These are phyloP conservation scores for Ganoderma lucidum DNA, from an alignment of 1,284 basidiomycete genomes.

Conservation along the genomic window DNA sequence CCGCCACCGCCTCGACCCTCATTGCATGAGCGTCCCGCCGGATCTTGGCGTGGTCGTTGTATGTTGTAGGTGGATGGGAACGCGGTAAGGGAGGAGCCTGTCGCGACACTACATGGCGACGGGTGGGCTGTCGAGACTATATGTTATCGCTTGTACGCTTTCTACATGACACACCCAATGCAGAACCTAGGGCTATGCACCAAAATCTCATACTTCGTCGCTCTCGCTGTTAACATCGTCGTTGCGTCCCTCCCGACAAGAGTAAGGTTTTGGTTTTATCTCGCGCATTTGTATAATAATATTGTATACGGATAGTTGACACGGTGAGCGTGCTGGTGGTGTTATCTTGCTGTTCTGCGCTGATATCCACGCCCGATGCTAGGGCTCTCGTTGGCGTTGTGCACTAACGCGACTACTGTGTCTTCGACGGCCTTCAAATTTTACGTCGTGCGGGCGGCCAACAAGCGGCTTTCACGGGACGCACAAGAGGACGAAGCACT, in stretches of 20 bases:
- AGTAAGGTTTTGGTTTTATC: no score
- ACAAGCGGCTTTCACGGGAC: no score
- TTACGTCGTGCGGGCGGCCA: no score
- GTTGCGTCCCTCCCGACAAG: no score
- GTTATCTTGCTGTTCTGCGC: not conserved
- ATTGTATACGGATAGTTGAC: not conserved
- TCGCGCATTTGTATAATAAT: not conserved
- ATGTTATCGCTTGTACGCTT: constrained; percentile 39
- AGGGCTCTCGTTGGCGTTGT: not conserved
- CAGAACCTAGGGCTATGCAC: constrained; percentile 38
- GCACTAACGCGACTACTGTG: no score
- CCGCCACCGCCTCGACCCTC: constrained; percentile 88
- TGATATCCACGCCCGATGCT: not conserved
- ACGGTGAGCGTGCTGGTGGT: not conserved
- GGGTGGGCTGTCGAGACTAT: constrained; percentile 33
- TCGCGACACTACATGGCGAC: constrained; percentile 13
- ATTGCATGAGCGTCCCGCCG: constrained; percentile 63
- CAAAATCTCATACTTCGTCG: constrained; percentile 34
- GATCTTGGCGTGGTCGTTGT: constrained; percentile 20
- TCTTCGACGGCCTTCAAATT: no score
- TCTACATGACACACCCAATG: constrained; percentile 40
- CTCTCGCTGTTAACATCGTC: not conserved
- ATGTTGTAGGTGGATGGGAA: constrained; percentile 29
- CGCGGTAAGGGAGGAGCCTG: constrained; percentile 13
- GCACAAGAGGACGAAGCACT: no score